Percentiles rank a stretch among this genome's conserved stretches.
These are phyloP conservation scores for Puccinia coronata DNA, from an alignment of 1,284 basidiomycete species.

Conservation along the genomic window DNA sequence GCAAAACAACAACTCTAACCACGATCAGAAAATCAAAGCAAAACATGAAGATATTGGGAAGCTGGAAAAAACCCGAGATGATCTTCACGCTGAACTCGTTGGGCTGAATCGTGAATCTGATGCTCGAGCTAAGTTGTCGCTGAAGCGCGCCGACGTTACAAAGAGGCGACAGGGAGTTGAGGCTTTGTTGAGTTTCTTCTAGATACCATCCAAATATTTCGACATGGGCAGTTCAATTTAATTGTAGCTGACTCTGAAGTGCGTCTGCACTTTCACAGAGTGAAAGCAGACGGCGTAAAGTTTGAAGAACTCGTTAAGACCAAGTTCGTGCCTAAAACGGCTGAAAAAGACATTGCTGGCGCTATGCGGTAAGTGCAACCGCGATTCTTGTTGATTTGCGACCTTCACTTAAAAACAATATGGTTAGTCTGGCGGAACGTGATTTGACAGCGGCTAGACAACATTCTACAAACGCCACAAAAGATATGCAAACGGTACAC, in stretches of 20 bases:
- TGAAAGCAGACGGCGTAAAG: conserved; percentile 67
- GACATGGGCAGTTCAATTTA: conserved; percentile 14
- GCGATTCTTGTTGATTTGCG: background rate
- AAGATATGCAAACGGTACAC: conserved; percentile 29
- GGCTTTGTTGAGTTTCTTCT: conserved; percentile 65
- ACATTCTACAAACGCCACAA: background rate
- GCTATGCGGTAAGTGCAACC: conserved; percentile 64
- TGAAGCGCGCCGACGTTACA: conserved; percentile 72
- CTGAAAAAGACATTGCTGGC: conserved; percentile 72
- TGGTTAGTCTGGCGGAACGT: conserved; percentile 18
- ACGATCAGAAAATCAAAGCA: conserved; percentile 71
- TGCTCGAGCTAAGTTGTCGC: conserved; percentile 73
- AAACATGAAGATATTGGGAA: conserved; percentile 65
- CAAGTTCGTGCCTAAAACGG: conserved; percentile 67
- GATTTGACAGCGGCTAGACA: background rate
- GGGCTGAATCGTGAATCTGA: conserved; percentile 78
- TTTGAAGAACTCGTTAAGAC: conserved; percentile 69
- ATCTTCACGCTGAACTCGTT: conserved; percentile 72
- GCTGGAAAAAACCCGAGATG: conserved; percentile 73
- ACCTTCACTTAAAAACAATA: background rate
- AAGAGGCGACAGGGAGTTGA: conserved; percentile 69
- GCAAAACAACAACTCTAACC: conserved; percentile 68
- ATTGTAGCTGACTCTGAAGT: background rate
- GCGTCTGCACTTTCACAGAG: conserved; percentile 60
- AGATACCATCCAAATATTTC: conserved; percentile 19